A percentile compares a stretch with the other conserved stretches of the same genome.
Evolutionary conservation across 192 early-diverging fungal genomes (phyloP).

Genomic region (Chytriomyces confervae): DNA sequence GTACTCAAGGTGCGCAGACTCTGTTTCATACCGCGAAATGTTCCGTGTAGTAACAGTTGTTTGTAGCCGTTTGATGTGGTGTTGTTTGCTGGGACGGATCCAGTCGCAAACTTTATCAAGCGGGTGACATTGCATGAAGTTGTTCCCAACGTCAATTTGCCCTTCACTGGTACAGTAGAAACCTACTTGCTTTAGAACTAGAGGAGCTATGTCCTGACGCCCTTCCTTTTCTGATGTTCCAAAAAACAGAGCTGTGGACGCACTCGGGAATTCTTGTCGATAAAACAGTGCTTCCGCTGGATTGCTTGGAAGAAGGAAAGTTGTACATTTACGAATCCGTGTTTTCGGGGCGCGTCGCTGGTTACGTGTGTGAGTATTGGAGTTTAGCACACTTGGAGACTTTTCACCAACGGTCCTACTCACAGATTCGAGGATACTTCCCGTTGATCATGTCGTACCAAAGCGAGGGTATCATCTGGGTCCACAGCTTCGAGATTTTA

Average conservation of each 20-base stretch:
- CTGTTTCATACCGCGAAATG: not conserved
- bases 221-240: too few species aligned
- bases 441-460: constrained; percentile 21
- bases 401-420: not conserved
- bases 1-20: too few species aligned
- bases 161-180: not conserved
- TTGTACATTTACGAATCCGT: constrained; percentile 48
- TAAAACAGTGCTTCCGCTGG: constrained; percentile 22
- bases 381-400: not conserved
- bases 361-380: constrained; percentile 25
- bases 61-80: constrained; percentile 42
- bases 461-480: constrained; percentile 30
- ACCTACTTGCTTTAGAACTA: too few species aligned
- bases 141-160: constrained; percentile 4
- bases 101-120: constrained; percentile 35
- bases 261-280: constrained; percentile 46
- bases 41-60: too few species aligned
- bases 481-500: constrained; percentile 38
- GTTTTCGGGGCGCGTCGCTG: constrained; percentile 35
- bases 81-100: constrained; percentile 41
- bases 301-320: constrained; percentile 38
- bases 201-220: too few species aligned
- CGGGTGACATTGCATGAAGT: constrained; percentile 27
- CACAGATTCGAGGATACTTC: constrained; percentile 26
- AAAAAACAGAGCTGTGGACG: constrained; percentile 25